Conservation (phyloP, 345 rosid genomes). For the Populus simonii region DNA sequence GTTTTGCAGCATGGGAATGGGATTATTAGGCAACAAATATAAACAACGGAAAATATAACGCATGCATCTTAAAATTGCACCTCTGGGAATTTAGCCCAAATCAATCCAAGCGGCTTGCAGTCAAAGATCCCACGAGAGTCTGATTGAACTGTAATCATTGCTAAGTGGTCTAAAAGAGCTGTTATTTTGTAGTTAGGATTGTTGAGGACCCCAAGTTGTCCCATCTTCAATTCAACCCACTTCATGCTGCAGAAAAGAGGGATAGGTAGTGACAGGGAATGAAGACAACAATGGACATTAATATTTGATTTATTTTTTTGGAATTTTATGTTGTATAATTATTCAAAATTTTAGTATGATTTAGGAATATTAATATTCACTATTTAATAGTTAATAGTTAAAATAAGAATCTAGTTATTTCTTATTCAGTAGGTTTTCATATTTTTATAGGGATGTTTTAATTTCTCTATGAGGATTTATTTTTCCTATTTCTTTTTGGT, state of each 20-base stretch:
- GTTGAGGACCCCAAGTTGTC: constrained; percentile 82
- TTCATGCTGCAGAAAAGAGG: constrained; percentile 63
- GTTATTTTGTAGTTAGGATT: constrained; percentile 91
- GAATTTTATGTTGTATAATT: not conserved
- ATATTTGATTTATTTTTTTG: not conserved
- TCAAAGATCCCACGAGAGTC: constrained; percentile 82
- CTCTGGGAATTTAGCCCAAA: constrained; percentile 90
- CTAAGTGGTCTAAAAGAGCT: constrained; percentile 85
- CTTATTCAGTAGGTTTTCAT: not conserved
- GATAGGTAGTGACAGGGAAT: not conserved
- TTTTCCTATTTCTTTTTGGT: not conserved
- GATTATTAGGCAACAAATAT: not conserved
- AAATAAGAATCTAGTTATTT: not conserved
- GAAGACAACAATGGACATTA: too few relatives aligned
- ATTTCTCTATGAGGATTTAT: not conserved
- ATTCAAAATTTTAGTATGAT: not conserved
- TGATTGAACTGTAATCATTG: constrained; percentile 93
- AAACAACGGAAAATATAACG: not conserved
- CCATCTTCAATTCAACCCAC: constrained; percentile 99
- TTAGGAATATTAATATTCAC: not conserved
- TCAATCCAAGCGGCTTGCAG: constrained; percentile 90
- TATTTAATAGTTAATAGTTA: not conserved
- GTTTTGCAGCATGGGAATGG: not conserved
- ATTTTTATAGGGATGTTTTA: not conserved
- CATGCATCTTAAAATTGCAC: constrained; percentile 26